Percentiles rank a stretch among this genome's conserved stretches.
These are phyloP conservation scores for Austroboletus novae-zelandiae DNA, from an alignment of 1,284 basidiomycete species.

Conservation along the genomic window DNA sequence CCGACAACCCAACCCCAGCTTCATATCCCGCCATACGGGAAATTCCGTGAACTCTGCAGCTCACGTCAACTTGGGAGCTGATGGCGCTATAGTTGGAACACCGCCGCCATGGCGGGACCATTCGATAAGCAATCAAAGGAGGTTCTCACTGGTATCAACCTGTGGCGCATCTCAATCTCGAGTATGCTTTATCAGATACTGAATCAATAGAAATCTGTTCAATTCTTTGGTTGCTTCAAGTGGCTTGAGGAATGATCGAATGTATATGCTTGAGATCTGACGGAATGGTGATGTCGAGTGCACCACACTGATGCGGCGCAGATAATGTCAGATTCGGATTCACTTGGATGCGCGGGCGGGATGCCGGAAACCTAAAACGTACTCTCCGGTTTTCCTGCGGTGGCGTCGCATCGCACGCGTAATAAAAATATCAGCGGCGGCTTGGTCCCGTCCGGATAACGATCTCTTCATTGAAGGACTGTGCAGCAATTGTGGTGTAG, in stretches of 20 bases:
- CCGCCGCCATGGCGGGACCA: constrained; percentile 34
- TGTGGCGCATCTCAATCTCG: constrained; percentile 43
- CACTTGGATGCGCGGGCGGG: too few relatives aligned
- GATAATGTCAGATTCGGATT: constrained; percentile 6
- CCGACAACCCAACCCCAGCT: background rate
- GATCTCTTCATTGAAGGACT: background rate
- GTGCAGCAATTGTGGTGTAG: too few relatives aligned
- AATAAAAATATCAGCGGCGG: constrained; percentile 11
- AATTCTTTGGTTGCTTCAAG: constrained; percentile 2
- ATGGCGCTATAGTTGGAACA: too few relatives aligned
- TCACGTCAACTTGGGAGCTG: too few relatives aligned
- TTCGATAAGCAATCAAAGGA: constrained; percentile 47
- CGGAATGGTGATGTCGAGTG: background rate
- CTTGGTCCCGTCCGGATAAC: constrained; percentile 21
- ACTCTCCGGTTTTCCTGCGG: constrained; percentile 11
- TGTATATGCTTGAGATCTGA: background rate
- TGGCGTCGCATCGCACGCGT: constrained; percentile 18
- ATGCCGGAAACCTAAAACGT: background rate
- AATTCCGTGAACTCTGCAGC: background rate
- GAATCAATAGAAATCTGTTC: constrained; percentile 7
- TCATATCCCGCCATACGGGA: constrained; percentile 2
- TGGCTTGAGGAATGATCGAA: constrained; percentile 10
- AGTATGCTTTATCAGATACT: constrained; percentile 32
- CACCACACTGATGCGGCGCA: constrained; percentile 11
- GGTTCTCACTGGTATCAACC: constrained; percentile 50